Evolutionary conservation across 2,329 filamentous ascomycete genomes (phyloP).

Genomic region (Xylariaceae sp.): DNA sequence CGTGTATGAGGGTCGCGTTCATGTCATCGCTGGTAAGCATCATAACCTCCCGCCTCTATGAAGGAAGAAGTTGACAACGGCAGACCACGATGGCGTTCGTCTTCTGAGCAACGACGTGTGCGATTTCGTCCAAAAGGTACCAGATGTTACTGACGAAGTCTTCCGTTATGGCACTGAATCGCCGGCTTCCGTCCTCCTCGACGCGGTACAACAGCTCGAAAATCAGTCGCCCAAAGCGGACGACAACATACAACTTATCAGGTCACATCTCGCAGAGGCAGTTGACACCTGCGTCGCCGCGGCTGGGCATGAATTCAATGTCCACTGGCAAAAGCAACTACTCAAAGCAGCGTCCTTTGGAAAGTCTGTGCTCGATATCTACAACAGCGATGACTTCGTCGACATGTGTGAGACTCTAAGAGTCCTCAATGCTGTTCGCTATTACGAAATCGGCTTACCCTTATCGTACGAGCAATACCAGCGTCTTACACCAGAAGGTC

Average conservation of each 20-base stretch:
- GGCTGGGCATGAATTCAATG: constrained; percentile 83
- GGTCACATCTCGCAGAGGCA: constrained; percentile 79
- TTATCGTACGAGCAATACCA: constrained; percentile 92
- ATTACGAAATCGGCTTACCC: constrained; percentile 84
- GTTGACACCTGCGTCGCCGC: constrained; percentile 92
- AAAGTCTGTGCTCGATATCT: constrained; percentile 93
- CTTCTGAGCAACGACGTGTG: constrained; percentile 90
- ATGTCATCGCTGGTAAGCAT: constrained; percentile 72
- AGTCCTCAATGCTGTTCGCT: constrained; percentile 86
- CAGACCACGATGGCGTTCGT: constrained; percentile 76
- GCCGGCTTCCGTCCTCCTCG: constrained; percentile 84
- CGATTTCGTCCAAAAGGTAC: constrained; percentile 94
- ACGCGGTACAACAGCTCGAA: constrained; percentile 86
- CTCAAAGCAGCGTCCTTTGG: constrained; percentile 96
- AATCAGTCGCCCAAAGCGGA: constrained; percentile 94
- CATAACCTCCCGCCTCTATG: neutral
- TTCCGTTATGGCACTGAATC: constrained; percentile 86
- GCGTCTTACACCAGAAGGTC: constrained; percentile 78
- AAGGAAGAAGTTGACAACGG: constrained; percentile 17
- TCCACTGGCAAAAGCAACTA: constrained; percentile 90
- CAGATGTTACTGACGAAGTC: constrained; percentile 77
- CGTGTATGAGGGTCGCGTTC: constrained; percentile 87
- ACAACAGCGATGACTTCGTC: constrained; percentile 97
- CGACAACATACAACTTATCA: constrained; percentile 93
- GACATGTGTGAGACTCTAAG: constrained; percentile 94